These are phyloP conservation scores for Kluyveromyces aestuarii DNA, from an alignment of 805 yeast species.

Conservation along the genomic window DNA sequence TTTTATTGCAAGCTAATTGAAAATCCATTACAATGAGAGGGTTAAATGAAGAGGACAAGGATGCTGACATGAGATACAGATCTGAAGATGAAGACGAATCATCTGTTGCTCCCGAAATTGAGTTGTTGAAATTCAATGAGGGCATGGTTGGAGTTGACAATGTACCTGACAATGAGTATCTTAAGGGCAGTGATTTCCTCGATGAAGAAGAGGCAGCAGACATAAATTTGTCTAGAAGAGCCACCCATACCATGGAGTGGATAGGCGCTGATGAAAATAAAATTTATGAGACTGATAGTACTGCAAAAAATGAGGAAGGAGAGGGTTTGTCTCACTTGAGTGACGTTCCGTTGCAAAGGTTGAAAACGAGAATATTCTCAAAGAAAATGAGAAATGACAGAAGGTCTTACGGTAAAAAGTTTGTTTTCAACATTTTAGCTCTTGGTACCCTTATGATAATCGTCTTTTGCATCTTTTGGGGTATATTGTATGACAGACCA, in stretches of 20 bases:
- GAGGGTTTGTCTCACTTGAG: not conserved
- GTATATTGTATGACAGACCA: slow-evolving; percentile 26
- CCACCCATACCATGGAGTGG: not conserved
- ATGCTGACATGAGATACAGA: not conserved
- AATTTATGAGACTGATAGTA: not conserved
- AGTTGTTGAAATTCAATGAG: not conserved
- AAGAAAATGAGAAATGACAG: slow-evolving; percentile 9
- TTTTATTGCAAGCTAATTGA: no score
- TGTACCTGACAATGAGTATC: not conserved
- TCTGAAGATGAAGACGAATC: not conserved
- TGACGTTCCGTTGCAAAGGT: slow-evolving; percentile 1
- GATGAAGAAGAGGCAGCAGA: not conserved
- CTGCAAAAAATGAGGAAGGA: not conserved
- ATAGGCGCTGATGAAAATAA: not conserved
- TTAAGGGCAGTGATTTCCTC: not conserved
- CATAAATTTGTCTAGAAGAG: not conserved
- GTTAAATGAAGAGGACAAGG: no score
- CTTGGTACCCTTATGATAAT: slow-evolving; percentile 17
- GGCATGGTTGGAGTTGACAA: not conserved
- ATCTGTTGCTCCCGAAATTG: not conserved
- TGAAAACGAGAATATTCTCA: slow-evolving; percentile 14
- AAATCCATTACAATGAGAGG: no score
- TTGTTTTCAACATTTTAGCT: slow-evolving; percentile 10
- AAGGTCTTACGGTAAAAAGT: slow-evolving; percentile 6
- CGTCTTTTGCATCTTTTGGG: slow-evolving; percentile 30